Evolutionary conservation across 371 early-diverging fungal genomes (phyloP).

Genomic region (Chytridiales sp.): DNA sequence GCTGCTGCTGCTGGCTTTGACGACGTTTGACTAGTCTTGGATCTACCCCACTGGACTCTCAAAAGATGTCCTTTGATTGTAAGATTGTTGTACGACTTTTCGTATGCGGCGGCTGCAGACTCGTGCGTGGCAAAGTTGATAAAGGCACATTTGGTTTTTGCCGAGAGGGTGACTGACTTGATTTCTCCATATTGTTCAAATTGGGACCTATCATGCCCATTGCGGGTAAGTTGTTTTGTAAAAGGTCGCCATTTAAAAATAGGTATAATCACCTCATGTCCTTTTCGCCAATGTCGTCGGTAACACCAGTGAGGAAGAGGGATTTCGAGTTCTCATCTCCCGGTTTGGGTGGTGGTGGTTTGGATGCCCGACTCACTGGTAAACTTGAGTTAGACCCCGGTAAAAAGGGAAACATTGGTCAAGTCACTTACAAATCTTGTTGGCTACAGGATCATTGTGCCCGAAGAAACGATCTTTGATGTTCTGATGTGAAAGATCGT

Average conservation of each 20-base stretch:
- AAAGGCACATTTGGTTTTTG: conserved; percentile 82
- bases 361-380: conserved; percentile 31
- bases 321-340: conserved; percentile 49
- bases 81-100: conserved; percentile 33
- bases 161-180: conserved; percentile 79
- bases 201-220: conserved; percentile 47
- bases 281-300: conserved; percentile 62
- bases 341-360: conserved; percentile 21
- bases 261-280: conserved; percentile 55
- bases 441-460: conserved; percentile 90
- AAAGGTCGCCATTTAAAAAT: not conserved
- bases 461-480: conserved; percentile 91
- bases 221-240: not conserved
- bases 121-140: conserved; percentile 77
- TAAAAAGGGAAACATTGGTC: too few species aligned
- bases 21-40: conserved; percentile 16
- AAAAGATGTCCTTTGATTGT: conserved; percentile 43
- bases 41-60: conserved; percentile 47
- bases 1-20: conserved; percentile 6
- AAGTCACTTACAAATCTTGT: conserved; percentile 68
- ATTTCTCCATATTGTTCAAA: conserved; percentile 86
- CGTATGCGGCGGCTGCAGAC: conserved; percentile 58
- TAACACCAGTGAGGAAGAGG: conserved; percentile 75
- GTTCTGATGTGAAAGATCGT: conserved; percentile 84
- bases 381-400: not conserved